Evolutionary conservation across 2,329 filamentous ascomycete species (phyloP).

Genomic region (Venturia aucupariae): DNA sequence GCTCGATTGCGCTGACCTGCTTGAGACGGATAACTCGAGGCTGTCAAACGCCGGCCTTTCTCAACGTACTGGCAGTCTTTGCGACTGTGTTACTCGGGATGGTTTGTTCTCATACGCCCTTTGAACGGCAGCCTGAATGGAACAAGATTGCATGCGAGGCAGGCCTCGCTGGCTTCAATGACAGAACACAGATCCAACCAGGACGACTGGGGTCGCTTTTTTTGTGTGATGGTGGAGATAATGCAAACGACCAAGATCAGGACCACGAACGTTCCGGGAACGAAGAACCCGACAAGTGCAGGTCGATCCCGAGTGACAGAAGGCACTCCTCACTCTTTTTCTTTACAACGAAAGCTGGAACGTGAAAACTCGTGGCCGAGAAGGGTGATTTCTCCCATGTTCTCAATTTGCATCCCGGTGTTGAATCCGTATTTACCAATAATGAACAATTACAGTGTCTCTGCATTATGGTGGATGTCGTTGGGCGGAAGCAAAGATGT

Average conservation of each 20-base stretch:
- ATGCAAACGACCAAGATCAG: slow-evolving; percentile 16
- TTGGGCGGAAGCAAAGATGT: not conserved
- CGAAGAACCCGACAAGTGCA: slow-evolving; percentile 18
- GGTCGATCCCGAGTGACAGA: too few relatives aligned
- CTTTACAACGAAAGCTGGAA: too few relatives aligned
- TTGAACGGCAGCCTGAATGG: slow-evolving; percentile 17
- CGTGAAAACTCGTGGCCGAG: not conserved
- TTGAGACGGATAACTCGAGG: not conserved
- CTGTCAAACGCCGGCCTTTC: not conserved
- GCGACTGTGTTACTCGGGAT: not conserved
- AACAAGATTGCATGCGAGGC: slow-evolving; percentile 16
- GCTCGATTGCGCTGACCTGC: not conserved
- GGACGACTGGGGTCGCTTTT: slow-evolving; percentile 16
- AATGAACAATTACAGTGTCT: not conserved
- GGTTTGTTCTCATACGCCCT: slow-evolving; percentile 7
- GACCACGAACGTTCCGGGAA: slow-evolving; percentile 20
- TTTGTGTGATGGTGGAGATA: slow-evolving; percentile 15
- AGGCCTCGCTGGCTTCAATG: slow-evolving; percentile 17
- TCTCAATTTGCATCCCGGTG: not conserved
- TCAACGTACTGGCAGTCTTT: not conserved
- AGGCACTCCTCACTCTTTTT: not conserved
- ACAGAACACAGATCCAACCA: slow-evolving; percentile 17
- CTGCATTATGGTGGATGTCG: not conserved
- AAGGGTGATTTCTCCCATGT: not conserved
- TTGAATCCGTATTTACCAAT: not conserved